phyloP scores from a whole-genome alignment of 257 asterid species.

The Solanum pimpinellifolium region DNA sequence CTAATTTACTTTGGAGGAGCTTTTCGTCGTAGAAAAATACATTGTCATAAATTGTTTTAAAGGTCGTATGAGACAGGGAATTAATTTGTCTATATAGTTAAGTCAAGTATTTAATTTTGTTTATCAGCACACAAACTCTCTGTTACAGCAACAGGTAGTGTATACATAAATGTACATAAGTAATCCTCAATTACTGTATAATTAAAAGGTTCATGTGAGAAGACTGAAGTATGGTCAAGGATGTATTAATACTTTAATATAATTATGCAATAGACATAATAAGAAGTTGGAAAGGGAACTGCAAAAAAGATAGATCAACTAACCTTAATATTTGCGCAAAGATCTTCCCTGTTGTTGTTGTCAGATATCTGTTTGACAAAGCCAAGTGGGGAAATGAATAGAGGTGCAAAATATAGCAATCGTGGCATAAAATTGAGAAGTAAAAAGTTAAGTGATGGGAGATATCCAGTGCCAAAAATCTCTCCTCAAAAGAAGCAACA shows the following conservation, averaged over 20 bases:
- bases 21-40: neutral
- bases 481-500: neutral
- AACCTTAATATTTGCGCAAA: slow-evolving; percentile 68
- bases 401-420: neutral
- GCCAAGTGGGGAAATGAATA: neutral
- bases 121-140: neutral
- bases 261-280: neutral
- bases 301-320: slow-evolving; percentile 2
- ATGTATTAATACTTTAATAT: neutral
- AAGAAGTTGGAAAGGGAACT: neutral
- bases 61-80: neutral
- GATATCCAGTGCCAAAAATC: neutral
- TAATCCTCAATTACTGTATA: neutral
- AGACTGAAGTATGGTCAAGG: neutral
- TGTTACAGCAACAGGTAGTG: neutral
- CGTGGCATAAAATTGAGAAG: neutral
- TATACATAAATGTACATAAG: neutral
- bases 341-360: slow-evolving; percentile 60
- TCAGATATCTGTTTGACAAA: slow-evolving; percentile 43
- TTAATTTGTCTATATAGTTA: neutral
- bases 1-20: neutral
- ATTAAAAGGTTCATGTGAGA: neutral
- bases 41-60: neutral
- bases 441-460: neutral
- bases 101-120: neutral